phyloP scores from a whole-genome alignment of 1,284 basidiomycete species.

The Anthracocystis walkeri region DNA sequence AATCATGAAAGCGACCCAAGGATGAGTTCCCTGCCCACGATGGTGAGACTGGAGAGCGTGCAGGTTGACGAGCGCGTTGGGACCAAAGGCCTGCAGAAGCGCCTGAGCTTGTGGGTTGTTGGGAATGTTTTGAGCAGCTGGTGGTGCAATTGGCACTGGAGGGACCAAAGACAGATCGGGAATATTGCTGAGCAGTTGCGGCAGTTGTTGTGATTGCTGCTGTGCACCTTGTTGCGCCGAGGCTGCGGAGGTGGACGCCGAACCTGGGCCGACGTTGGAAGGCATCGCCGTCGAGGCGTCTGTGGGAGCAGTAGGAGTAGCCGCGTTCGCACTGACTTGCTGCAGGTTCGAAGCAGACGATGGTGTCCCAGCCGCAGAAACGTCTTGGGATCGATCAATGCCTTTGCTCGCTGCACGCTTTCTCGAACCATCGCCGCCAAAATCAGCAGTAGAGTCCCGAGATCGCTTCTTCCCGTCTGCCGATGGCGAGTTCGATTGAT shows the following conservation, averaged over 20 bases:
- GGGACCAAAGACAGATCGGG: constrained; percentile 38
- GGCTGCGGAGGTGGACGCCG: neutral
- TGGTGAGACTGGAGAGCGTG: constrained; percentile 54
- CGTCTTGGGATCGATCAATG: constrained; percentile 21
- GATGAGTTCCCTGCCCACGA: constrained; percentile 51
- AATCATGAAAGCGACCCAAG: constrained; percentile 57
- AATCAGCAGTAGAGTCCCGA: constrained; percentile 26
- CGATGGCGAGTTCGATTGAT: constrained; percentile 7
- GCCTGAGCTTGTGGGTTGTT: constrained; percentile 53
- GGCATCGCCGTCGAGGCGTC: constrained; percentile 4
- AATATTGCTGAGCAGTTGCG: constrained; percentile 24
- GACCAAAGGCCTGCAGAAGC: constrained; percentile 57
- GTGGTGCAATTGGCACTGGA: constrained; percentile 34
- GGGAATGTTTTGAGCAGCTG: constrained; percentile 29
- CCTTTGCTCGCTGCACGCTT: constrained; percentile 28
- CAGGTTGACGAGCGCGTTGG: constrained; percentile 55
- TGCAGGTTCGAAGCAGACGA: constrained; percentile 14
- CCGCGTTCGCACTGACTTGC: constrained; percentile 4
- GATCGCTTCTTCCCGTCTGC: constrained; percentile 31
- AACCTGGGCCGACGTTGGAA: neutral
- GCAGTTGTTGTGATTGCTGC: constrained; percentile 11
- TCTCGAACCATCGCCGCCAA: constrained; percentile 14
- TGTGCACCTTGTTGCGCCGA: constrained; percentile 8
- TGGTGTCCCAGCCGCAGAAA: constrained; percentile 23
- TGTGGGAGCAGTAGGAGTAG: neutral